Conservation (phyloP, 164 flowering plant species). For the Nelumbo lutea region DNA sequence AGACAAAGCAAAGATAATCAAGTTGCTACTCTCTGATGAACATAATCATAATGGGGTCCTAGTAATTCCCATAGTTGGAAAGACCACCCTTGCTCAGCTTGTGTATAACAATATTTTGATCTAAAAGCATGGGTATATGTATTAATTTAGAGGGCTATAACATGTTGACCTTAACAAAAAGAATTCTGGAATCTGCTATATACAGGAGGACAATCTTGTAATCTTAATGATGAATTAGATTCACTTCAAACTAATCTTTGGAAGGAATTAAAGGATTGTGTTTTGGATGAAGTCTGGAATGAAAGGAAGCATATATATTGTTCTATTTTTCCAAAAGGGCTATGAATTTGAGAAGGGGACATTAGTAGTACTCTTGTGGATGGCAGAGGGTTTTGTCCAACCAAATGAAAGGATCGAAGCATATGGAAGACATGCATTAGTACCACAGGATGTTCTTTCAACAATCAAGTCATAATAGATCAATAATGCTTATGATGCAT, state of each 20-base stretch:
- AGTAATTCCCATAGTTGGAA: background rate
- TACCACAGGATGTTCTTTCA: background rate
- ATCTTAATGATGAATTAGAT: background rate
- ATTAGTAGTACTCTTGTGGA: background rate
- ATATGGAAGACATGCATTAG: background rate
- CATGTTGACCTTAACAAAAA: background rate
- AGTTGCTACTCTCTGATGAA: background rate
- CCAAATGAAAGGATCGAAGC: background rate
- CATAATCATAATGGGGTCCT: no score
- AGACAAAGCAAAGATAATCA: background rate
- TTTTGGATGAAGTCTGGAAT: slow-evolving; percentile 1
- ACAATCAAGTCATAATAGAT: background rate
- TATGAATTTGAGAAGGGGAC: background rate
- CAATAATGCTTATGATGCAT: background rate
- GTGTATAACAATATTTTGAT: background rate
- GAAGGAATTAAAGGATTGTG: background rate
- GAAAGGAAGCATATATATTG: background rate
- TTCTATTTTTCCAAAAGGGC: background rate
- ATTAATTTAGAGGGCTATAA: background rate
- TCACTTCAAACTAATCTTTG: background rate
- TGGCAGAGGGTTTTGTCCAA: background rate
- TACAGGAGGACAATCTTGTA: background rate
- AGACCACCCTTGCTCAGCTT: slow-evolving; percentile 5
- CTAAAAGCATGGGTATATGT: background rate
- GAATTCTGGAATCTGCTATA: background rate